Evolutionary conservation across 768 basidiomycete species (phyloP), one percentile per base, ranked within the genome.

Genomic region (Suillus decipiens): DNA sequence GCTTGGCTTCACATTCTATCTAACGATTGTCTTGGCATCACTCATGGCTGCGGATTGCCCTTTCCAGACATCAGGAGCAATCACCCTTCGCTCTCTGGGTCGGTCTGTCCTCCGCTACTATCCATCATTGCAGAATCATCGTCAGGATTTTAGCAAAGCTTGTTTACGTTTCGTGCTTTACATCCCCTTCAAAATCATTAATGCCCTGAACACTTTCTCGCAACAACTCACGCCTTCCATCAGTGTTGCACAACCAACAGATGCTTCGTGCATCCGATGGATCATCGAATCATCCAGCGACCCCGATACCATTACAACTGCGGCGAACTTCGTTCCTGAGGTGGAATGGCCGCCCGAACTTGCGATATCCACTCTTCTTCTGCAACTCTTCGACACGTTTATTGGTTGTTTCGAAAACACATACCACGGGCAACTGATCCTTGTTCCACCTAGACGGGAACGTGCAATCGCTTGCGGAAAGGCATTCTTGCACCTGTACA

Each of bases 291-390:
- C 43, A n/a, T 62, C 43, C 19, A 57, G 42, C 10, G 53, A 64
- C 45, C 64, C 51, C 10, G 64, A 64, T 14, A 41, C n/a, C 37
- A 37, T 67, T 42, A 64, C 63, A 43, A 55, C 63, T 11, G 67
- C 66, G 12, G 67, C 60, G 9, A 55, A 47, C 24, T 33, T 67
- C 17, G 66, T 67, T 4, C 59, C 66, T 24, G 66, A 67, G 28
- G 62, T 67, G 31, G 57, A 55, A 31, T 67, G 67, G 67, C 60
- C 57, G 10, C 59, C 60, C 24, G 41, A 61, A 36, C 60, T 67
- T n/a, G 67, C 67, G 22, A 60, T 61, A 31, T 67, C 59, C 28
- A n/a, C 37, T 34, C 41, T 58, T 36, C 62, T 63, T 28, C 47
- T 58, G 11, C 64, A 64, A 17, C 50, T 51, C 33, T 51, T 51